Evolutionary conservation across 2,329 filamentous ascomycete species (phyloP).

Genomic region (Gremmenia infestans): DNA sequence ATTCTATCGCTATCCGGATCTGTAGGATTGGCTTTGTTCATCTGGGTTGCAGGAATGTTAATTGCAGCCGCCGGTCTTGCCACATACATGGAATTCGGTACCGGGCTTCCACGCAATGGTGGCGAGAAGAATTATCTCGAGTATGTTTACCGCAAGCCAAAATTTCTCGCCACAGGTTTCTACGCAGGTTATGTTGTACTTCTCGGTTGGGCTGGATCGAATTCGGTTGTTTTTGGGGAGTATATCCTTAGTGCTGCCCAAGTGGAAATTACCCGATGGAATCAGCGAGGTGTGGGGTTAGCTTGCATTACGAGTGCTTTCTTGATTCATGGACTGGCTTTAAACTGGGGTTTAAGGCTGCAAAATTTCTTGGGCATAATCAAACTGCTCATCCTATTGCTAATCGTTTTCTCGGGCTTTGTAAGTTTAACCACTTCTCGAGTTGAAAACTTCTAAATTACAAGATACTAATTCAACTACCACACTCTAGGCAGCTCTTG

Average conservation of each 20-base stretch:
- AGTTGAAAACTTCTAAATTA: background rate
- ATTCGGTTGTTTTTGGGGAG: constrained; percentile 65
- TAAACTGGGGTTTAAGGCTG: constrained; percentile 62
- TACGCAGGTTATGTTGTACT: constrained; percentile 59
- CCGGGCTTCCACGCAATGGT: constrained; percentile 58
- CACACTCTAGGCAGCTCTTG: constrained; percentile 41
- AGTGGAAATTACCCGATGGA: constrained; percentile 59
- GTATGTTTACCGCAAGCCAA: constrained; percentile 55
- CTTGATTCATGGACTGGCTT: constrained; percentile 56
- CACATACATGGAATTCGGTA: constrained; percentile 64
- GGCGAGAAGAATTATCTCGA: constrained; percentile 66
- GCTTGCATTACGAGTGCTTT: constrained; percentile 62
- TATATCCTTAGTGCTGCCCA: constrained; percentile 64
- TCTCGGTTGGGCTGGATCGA: constrained; percentile 60
- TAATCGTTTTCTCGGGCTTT: constrained; percentile 61
- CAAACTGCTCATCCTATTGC: constrained; percentile 60
- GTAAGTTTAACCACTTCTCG: constrained; percentile 26
- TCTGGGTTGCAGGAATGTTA: constrained; percentile 58
- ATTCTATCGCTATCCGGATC: constrained; percentile 54
- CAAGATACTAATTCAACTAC: background rate
- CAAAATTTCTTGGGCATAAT: constrained; percentile 62
- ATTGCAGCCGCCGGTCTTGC: constrained; percentile 58
- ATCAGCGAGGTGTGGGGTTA: constrained; percentile 62
- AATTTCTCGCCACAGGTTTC: constrained; percentile 55
- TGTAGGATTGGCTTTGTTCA: constrained; percentile 56